Conservation (phyloP, 1,284 basidiomycete species). For the Tilletia setariae region DNA sequence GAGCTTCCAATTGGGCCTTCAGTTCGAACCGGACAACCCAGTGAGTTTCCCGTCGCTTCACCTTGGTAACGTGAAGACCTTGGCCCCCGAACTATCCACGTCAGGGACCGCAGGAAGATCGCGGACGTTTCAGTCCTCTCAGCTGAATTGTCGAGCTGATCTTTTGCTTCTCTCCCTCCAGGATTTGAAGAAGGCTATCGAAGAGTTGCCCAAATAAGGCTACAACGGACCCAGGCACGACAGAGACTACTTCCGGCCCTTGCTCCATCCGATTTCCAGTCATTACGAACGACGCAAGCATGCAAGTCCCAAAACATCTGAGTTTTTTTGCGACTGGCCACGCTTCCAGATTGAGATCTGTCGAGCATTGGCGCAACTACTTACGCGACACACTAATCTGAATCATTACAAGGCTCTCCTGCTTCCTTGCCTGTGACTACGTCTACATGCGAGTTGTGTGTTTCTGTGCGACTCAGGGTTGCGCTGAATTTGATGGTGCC, state of each 20-base stretch:
- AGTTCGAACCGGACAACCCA: conserved; percentile 79
- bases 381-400: too few species aligned
- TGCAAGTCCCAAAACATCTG: too few species aligned
- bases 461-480: too few species aligned
- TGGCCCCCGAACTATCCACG: too few species aligned
- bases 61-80: too few species aligned
- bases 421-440: too few species aligned
- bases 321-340: too few species aligned
- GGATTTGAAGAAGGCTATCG: conserved; percentile 15
- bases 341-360: too few species aligned
- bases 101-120: background rate
- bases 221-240: background rate
- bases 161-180: background rate
- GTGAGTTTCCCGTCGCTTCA: conserved; percentile 28
- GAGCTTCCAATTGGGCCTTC: conserved; percentile 75
- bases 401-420: too few species aligned
- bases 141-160: background rate
- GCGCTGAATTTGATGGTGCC: too few species aligned
- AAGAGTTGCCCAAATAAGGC: conserved; percentile 9
- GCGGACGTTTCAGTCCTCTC: background rate
- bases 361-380: too few species aligned
- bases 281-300: background rate
- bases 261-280: background rate
- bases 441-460: too few species aligned
- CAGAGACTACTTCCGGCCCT: background rate